Percentiles rank a stretch among this genome's conserved stretches.
Conservation (phyloP, 1,284 basidiomycete genomes). For the Irpex sp. region DNA sequence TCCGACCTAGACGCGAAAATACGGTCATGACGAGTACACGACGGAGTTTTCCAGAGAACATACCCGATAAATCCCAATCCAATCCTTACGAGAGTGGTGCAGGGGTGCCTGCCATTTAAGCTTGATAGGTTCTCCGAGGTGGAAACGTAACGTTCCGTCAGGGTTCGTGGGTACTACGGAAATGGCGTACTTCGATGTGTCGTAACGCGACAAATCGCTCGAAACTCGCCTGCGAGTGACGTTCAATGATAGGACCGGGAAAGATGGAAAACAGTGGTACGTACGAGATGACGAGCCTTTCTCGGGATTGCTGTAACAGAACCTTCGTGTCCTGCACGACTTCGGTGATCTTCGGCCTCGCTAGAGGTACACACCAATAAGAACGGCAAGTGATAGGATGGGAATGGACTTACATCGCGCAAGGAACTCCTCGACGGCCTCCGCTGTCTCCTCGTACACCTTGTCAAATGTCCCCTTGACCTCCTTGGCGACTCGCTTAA, state of each 20-base stretch:
- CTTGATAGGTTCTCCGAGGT: conserved; percentile 87
- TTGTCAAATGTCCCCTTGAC: conserved; percentile 93
- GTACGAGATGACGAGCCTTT: conserved; percentile 86
- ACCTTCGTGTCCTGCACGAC: conserved; percentile 92
- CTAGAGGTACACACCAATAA: conserved; percentile 26
- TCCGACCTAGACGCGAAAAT: conserved; percentile 55
- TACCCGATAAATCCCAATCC: conserved; percentile 92
- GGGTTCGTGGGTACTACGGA: conserved; percentile 52
- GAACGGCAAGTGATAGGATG: background rate
- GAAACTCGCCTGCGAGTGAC: conserved; percentile 64
- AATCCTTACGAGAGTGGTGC: conserved; percentile 91
- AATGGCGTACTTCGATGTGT: conserved; percentile 76
- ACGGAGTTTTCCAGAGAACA: conserved; percentile 15
- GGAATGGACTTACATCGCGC: conserved; percentile 66
- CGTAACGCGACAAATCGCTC: conserved; percentile 76
- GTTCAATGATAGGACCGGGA: conserved; percentile 5
- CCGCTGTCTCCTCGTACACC: conserved; percentile 89
- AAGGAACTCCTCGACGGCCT: conserved; percentile 90
- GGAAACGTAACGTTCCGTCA: conserved; percentile 61
- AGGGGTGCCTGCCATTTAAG: conserved; percentile 87
- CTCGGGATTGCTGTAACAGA: conserved; percentile 86
- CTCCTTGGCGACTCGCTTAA: conserved; percentile 81
- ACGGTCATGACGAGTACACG: conserved; percentile 5
- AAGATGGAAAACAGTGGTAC: conserved; percentile 24
- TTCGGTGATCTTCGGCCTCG: conserved; percentile 64